Evolutionary conservation across 2,329 filamentous ascomycete genomes (phyloP).

Genomic region (Chaetomium olivaceum): DNA sequence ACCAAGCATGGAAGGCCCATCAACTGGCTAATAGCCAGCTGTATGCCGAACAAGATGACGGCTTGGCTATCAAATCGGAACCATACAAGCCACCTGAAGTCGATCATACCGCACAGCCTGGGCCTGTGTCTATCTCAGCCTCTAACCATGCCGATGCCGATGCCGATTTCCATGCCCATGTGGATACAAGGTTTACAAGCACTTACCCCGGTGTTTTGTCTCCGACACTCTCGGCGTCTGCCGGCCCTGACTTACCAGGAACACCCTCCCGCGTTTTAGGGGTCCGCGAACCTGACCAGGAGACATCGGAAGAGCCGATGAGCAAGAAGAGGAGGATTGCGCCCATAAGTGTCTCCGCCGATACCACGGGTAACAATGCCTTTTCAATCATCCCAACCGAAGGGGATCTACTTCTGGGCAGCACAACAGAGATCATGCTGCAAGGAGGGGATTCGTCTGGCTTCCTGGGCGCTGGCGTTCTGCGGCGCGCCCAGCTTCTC

Average conservation of each 20-base stretch:
- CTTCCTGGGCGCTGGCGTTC: conserved; percentile 22
- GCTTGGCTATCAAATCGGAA: conserved; percentile 33
- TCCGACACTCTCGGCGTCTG: conserved; percentile 19
- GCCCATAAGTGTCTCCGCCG: conserved; percentile 30
- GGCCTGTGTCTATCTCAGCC: background rate
- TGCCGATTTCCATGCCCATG: background rate
- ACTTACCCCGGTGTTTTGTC: conserved; percentile 23
- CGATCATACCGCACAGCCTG: background rate
- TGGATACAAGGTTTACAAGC: background rate
- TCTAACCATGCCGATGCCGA: background rate
- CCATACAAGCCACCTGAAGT: conserved; percentile 24
- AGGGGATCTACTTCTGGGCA: conserved; percentile 18
- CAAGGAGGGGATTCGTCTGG: conserved; percentile 7
- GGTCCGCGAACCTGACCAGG: background rate
- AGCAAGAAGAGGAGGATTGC: conserved; percentile 37
- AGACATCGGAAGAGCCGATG: conserved; percentile 21
- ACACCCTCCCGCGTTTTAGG: background rate
- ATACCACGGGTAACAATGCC: conserved; percentile 6
- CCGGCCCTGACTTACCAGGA: background rate
- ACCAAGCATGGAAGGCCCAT: conserved; percentile 40
- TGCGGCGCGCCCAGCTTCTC: conserved; percentile 20
- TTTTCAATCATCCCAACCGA: conserved; percentile 22
- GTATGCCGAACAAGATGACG: conserved; percentile 6
- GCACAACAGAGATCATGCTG: conserved; percentile 10
- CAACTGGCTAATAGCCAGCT: conserved; percentile 10